phyloP scores from a whole-genome alignment of 2,329 filamentous ascomycete genomes.

The Aspergillus eucalypticola region DNA sequence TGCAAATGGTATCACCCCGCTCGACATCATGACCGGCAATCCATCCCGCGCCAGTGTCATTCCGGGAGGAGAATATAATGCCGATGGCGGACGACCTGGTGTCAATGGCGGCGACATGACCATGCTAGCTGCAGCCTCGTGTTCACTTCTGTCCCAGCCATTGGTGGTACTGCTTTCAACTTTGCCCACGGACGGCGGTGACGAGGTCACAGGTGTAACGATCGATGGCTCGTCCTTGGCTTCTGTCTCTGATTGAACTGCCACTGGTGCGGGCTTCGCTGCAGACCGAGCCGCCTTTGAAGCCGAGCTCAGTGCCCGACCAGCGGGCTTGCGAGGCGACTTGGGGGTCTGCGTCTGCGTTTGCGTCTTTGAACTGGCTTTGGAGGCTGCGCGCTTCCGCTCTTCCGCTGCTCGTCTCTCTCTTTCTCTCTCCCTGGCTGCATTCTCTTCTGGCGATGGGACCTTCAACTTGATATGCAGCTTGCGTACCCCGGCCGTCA shows the following conservation, averaged over 20 bases:
- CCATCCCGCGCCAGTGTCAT: slow-evolving; percentile 41
- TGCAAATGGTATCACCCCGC: slow-evolving; percentile 45
- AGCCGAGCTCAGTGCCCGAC: slow-evolving; percentile 7
- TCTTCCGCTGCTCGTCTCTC: slow-evolving; percentile 49
- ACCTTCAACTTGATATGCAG: slow-evolving; percentile 59
- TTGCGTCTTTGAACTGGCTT: slow-evolving; percentile 16
- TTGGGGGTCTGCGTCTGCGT: slow-evolving; percentile 11
- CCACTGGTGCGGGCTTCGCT: neutral
- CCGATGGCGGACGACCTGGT: slow-evolving; percentile 23
- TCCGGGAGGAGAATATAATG: slow-evolving; percentile 32
- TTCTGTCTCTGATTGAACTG: neutral
- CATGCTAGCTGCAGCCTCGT: slow-evolving; percentile 2
- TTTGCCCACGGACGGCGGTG: neutral
- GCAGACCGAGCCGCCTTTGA: slow-evolving; percentile 13
- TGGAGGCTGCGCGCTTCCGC: slow-evolving; percentile 37
- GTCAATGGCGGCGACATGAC: slow-evolving; percentile 30
- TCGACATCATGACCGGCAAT: slow-evolving; percentile 53
- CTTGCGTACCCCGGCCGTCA: slow-evolving; percentile 56
- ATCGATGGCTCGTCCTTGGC: neutral
- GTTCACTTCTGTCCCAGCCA: slow-evolving; percentile 4
- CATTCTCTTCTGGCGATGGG: slow-evolving; percentile 59
- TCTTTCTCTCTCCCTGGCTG: slow-evolving; percentile 52
- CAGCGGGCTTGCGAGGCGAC: slow-evolving; percentile 32
- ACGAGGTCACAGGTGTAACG: slow-evolving; percentile 9
- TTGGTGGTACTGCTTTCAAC: slow-evolving; percentile 1